These are phyloP conservation scores for Lentinula guzmanii DNA, from an alignment of 768 basidiomycete genomes.

Conservation along the genomic window DNA sequence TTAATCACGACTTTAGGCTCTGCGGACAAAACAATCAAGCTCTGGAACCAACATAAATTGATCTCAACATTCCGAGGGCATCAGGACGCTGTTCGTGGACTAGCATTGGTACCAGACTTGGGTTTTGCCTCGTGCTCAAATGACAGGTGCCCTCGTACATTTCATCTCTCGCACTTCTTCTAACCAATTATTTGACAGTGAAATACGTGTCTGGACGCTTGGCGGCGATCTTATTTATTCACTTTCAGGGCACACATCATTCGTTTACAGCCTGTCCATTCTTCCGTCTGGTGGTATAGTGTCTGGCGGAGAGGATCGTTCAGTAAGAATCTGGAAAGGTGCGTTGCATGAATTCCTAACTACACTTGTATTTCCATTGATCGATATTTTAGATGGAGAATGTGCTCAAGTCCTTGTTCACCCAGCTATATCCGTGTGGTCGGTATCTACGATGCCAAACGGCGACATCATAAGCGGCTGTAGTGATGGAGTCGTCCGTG, in stretches of 20 bases:
- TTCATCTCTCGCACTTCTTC: background rate
- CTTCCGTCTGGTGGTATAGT: constrained; percentile 80
- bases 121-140: constrained; percentile 96
- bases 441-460: constrained; percentile 81
- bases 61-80: constrained; percentile 81
- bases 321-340: constrained; percentile 89
- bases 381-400: constrained; percentile 60
- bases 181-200: constrained; percentile 37
- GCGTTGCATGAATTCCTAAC: constrained; percentile 16
- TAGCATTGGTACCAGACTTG: constrained; percentile 75
- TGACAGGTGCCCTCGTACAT: constrained; percentile 57
- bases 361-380: constrained; percentile 2
- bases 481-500: constrained; percentile 82
- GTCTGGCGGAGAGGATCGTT: constrained; percentile 92
- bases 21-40: constrained; percentile 90
- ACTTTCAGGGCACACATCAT: constrained; percentile 93
- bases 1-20: constrained; percentile 49
- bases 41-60: constrained; percentile 76
- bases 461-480: constrained; percentile 90
- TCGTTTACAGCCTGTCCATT: constrained; percentile 86
- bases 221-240: constrained; percentile 72
- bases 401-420: constrained; percentile 86
- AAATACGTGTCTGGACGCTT: constrained; percentile 89
- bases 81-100: constrained; percentile 83
- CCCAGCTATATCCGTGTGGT: constrained; percentile 97